Evolutionary conservation across 768 basidiomycete species (phyloP).

Genomic region (Udeniomyces megalosporus): DNA sequence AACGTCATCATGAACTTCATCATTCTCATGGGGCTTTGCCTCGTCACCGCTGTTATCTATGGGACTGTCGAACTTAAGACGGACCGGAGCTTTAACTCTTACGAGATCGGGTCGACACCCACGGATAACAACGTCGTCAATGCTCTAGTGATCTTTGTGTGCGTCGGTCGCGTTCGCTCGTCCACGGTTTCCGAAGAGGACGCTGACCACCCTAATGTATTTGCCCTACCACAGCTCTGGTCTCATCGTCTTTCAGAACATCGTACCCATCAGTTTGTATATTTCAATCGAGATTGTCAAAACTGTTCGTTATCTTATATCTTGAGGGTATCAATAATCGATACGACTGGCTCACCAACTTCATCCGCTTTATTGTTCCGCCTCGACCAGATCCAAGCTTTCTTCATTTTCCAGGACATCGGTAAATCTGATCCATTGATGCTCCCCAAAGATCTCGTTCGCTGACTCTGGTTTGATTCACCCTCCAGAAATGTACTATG

Average conservation of each 20-base stretch:
- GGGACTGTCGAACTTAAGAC: conserved; percentile 49
- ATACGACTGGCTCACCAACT: no score
- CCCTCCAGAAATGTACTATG: conserved; percentile 91
- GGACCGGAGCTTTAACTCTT: conserved; percentile 53
- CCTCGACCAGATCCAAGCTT: conserved; percentile 53
- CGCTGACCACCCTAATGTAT: not conserved
- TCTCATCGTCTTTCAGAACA: conserved; percentile 93
- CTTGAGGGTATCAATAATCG: no score
- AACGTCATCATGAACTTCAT: conserved; percentile 90
- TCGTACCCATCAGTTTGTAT: conserved; percentile 87
- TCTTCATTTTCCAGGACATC: conserved; percentile 65
- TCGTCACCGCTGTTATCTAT: conserved; percentile 33
- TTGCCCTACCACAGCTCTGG: conserved; percentile 44
- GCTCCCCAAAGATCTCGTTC: no score
- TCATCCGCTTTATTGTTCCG: not conserved
- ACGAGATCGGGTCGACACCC: conserved; percentile 50
- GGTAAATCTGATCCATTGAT: not conserved
- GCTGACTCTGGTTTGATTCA: no score
- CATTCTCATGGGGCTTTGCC: conserved; percentile 58
- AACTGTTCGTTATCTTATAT: no score
- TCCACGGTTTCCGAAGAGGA: not conserved
- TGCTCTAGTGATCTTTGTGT: conserved; percentile 81
- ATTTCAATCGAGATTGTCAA: conserved; percentile 98
- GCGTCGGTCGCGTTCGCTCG: conserved; percentile 28
- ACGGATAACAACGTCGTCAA: conserved; percentile 49